Evolutionary conservation across 2,329 filamentous ascomycete genomes (phyloP), one percentile per base, ranked within the genome.

Genomic region (Venturia oleaginea): DNA sequence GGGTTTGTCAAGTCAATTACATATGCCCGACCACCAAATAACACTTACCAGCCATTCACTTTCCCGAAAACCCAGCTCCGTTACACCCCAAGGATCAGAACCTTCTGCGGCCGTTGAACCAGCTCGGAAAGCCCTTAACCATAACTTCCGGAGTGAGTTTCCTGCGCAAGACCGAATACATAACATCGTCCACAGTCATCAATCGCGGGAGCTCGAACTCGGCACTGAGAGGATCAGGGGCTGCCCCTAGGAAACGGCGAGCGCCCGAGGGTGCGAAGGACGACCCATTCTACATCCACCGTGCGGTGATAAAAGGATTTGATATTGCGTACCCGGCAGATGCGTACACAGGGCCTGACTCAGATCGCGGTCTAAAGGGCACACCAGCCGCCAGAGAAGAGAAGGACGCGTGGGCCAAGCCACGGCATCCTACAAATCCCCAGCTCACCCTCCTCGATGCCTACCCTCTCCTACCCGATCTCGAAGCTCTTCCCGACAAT

Each of bases 101-200:
- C 15, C 87, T 99, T 62, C 84, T 99, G 66, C 86, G 91, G 72
- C 89, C 91, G 6, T 85, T 96, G 42, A 86, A 91, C 42, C 87
- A 91, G 60, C 84, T 99, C 27, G 92, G 91, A 70, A 96, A 96
- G 76, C 87, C 88, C 55, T 90, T 90, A 69, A 84, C 86, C 51
- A 85, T 85, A 67, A 89, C 91, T 67, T 82, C 88, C 22, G 87
- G 88, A 67, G 91, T 96, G 63, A 96, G 91, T 67, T 99, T 99
- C 83, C 84, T 99, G 69, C 91, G 94, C 65, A 86, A 93, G 71
- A 97, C 94, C 64, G 94, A 99, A 76, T 97, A 97, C 78, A 97
- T 96, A 72, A 90, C 90, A 22, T 30, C 78, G 79, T 30, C 70
- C 69, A 60, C 27, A 77, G 77, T 62, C 73, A 40, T 46, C 65